Evolutionary conservation across 2,329 filamentous ascomycete genomes (phyloP), one percentile per base, ranked within the genome.

Genomic region (Botryotinia convoluta): DNA sequence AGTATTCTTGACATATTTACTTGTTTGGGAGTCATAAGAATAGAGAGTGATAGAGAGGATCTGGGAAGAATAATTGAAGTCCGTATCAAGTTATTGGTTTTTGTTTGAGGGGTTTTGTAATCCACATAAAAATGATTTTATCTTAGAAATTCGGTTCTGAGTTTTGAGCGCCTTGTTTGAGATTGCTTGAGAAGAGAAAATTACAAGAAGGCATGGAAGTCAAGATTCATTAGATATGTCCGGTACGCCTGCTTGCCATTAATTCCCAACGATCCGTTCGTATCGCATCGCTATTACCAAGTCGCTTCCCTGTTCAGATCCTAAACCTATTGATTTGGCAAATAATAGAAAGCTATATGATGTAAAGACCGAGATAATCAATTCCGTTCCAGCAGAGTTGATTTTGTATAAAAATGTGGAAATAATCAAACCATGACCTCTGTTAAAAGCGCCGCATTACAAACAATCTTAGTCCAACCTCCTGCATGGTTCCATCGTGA

Each of bases 61-160:
- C 3, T 4, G 2, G 0, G n/a, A 18, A 32, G 14, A 57, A 32
- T 4, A 2, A 7, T 18, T 2, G n/a, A 57, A 18, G n/a, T 3
- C 6, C 5, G 3, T 18, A 54, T 29, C 3, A 29, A 29, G n/a
- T 18, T 0, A 7, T 6, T 57, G 12, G 16, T 29, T 57, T 32
- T 29, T 4, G n/a, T 29, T 57, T 29, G 51, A 54, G 1, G 7
- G 1, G 2, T 18, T 32, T 29, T 29, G 7, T 29, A 18, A 57
- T 57, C 14, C 7, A 9, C 3, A 5, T 14, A 9, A 29, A n/a
- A 57, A 18, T 18, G n/a, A 29, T 8, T 57, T 18, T 18, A 4
- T 4, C 8, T 18, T 57, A 6, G 16, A 18, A 9, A 9, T 4
- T 29, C 2, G 7, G 14, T 16, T 6, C 7, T 32, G 4, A 8